phyloP scores from a whole-genome alignment of 306 rosid genomes.

The Clitoria ternatea region DNA sequence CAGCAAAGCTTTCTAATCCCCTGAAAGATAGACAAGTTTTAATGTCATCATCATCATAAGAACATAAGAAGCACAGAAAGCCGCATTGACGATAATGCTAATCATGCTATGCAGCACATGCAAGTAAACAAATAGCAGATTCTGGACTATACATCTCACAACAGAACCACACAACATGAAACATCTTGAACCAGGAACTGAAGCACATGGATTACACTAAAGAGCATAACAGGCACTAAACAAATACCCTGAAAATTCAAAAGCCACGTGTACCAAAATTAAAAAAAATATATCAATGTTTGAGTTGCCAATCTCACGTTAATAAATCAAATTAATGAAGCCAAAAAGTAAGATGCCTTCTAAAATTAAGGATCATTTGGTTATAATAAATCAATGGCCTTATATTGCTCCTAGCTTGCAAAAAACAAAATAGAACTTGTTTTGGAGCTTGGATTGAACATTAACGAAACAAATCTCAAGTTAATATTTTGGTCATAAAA shows the following conservation, averaged over 20 bases:
- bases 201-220: not conserved
- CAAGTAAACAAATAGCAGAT: slow-evolving; percentile 1
- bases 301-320: not conserved
- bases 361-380: too few relatives aligned
- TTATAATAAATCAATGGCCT: too few relatives aligned
- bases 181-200: not conserved
- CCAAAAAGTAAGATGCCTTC: not conserved
- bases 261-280: not conserved
- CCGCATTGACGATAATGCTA: not conserved
- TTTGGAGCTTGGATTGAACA: not conserved
- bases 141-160: not conserved
- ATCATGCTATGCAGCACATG: not conserved
- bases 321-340: not conserved
- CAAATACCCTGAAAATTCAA: not conserved
- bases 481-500: not conserved
- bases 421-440: too few relatives aligned
- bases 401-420: too few relatives aligned
- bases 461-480: not conserved
- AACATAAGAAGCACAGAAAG: not conserved
- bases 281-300: not conserved
- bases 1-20: slow-evolving; percentile 95
- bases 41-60: not conserved
- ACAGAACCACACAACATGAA: not conserved
- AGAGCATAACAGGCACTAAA: not conserved
- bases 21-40: slow-evolving; percentile 40